Evolutionary conservation across 176 grass and related monocot genomes (phyloP), one percentile per base, ranked within the genome.

Genomic region (Echinochloa phyllopogon): DNA sequence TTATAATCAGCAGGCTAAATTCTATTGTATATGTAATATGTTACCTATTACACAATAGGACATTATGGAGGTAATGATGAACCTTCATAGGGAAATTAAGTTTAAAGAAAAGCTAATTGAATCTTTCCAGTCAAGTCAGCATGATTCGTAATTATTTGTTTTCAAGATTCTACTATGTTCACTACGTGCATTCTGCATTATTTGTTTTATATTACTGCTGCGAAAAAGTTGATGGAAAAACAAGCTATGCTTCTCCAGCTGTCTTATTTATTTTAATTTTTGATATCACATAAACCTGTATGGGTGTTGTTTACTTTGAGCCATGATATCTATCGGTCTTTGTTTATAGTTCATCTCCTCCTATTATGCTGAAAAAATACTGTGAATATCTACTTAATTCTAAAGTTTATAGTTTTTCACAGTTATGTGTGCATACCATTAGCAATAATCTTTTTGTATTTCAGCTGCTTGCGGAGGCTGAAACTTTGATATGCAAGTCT

Each of bases 381-480:
- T 86, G 16, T 24, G 14, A 42, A 80, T 73, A 73, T 66, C 8
- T 3, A 3, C 29, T 58, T 55, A 27, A 29, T 45, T 72, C 16
- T 56, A 72, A 72, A 41, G 37, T 58, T 76, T 67, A 59, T 90
- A 61, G 33, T 45, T 43, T 69, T 27, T 79, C 44, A 86, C 15
- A 40, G 45, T 40, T 77, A 44, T 90, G 73, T 42, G 27, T 82
- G 43, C 55, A 18, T 76, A 57, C 20, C 50, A 44, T 68, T 76
- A 59, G 77, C 20, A 77, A 85, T 90, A 69, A 70, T 78, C 69
- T 80, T 93, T 13, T 92, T 92, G 57, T 75, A 76, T 95, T 91
- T 86, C 89, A 98, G 96, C 76, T 98, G 70, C 89, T 95, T 98
- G 86, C 88, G 70, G 96, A 98, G 77, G 93, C 91, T 53, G 91